phyloP scores from a whole-genome alignment of 768 basidiomycete species.

The Trametes coccinea region DNA sequence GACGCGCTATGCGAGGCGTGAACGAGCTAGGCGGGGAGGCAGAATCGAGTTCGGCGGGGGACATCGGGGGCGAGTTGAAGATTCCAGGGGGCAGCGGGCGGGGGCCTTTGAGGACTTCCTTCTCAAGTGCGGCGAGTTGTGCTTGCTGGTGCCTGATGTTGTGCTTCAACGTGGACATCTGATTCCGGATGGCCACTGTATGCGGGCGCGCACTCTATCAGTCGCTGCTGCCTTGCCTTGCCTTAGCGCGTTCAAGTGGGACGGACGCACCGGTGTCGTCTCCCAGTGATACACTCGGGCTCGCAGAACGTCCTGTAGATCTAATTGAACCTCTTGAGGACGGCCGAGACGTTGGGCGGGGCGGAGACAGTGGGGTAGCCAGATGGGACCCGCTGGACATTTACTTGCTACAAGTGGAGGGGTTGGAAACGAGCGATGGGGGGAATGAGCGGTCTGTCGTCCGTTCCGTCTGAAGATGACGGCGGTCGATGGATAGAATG shows the following conservation, averaged over 20 bases:
- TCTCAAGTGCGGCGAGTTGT: conserved; percentile 71
- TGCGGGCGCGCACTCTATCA: not conserved
- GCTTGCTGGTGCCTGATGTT: conserved; percentile 84
- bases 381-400: conserved; percentile 25
- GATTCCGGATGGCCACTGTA: conserved; percentile 72
- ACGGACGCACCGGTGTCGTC: conserved; percentile 66
- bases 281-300: conserved; percentile 48
- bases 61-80: conserved; percentile 41
- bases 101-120: conserved; percentile 63
- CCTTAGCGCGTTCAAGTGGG: not conserved
- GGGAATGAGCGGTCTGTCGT: conserved; percentile 4
- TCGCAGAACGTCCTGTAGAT: conserved; percentile 49
- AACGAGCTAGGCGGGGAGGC: conserved; percentile 27
- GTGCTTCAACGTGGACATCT: conserved; percentile 81
- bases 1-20: conserved; percentile 49
- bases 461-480: not conserved
- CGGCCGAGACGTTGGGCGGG: conserved; percentile 45
- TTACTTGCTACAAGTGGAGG: conserved; percentile 5
- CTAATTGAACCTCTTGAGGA: conserved; percentile 51
- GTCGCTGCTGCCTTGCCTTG: not conserved
- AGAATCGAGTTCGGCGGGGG: conserved; percentile 33
- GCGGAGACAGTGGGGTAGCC: conserved; percentile 33
- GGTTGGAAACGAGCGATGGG: conserved; percentile 2
- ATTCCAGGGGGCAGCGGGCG: conserved; percentile 53
- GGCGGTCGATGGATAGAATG: not conserved